phyloP scores from a whole-genome alignment of 768 basidiomycete genomes.

The Podaxis rugospora region DNA sequence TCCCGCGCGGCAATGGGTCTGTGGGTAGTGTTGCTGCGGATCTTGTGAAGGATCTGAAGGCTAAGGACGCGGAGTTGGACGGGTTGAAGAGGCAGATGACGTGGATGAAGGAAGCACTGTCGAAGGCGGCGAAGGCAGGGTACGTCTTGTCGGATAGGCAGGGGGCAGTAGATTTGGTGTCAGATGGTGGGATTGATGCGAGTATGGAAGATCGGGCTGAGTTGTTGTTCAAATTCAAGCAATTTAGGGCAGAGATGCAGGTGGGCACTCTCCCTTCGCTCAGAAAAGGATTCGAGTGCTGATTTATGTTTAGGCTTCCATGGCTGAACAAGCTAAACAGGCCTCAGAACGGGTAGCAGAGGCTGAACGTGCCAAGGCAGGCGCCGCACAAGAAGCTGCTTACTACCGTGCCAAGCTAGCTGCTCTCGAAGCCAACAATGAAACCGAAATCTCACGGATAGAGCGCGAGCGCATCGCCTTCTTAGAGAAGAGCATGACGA shows the following conservation, averaged over 20 bases:
- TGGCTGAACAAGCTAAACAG: conserved; percentile 71
- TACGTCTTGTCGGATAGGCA: conserved; percentile 62
- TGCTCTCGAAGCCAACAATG: conserved; percentile 70
- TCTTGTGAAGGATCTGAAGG: conserved; percentile 72
- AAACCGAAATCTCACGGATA: conserved; percentile 59
- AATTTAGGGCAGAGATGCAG: conserved; percentile 83
- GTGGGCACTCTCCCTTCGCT: conserved; percentile 37
- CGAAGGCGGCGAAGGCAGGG: conserved; percentile 71
- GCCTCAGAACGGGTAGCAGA: conserved; percentile 77
- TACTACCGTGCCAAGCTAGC: conserved; percentile 95
- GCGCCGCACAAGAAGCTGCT: conserved; percentile 89
- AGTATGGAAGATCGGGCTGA: conserved; percentile 54
- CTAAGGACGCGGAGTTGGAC: conserved; percentile 80
- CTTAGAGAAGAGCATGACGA: conserved; percentile 67
- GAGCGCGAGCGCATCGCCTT: conserved; percentile 76
- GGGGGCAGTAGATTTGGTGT: conserved; percentile 34
- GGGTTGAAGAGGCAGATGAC: conserved; percentile 67
- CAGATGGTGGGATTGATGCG: conserved; percentile 31
- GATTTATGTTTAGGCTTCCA: conserved; percentile 46
- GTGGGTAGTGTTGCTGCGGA: conserved; percentile 72
- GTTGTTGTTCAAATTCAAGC: conserved; percentile 78
- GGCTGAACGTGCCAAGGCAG: conserved; percentile 70
- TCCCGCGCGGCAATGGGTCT: conserved; percentile 43
- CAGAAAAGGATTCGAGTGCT: conserved; percentile 1
- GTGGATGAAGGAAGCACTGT: conserved; percentile 83